Conservation (phyloP, 805 yeast species). For the Metschnikowia lochheadii region DNA sequence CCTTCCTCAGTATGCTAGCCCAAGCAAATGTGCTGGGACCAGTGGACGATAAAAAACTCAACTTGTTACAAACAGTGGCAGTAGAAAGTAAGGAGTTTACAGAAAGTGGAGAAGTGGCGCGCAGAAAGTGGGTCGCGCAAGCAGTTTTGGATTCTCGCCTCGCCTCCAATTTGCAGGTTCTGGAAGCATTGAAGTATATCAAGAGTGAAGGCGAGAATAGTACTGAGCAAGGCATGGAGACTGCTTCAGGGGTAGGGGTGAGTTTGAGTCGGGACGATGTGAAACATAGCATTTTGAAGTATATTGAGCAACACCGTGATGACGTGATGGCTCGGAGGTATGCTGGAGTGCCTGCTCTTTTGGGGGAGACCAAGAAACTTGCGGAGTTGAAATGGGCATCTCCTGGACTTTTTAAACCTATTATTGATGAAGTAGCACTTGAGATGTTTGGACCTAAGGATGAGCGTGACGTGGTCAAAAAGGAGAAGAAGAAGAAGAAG, state of each 20-base stretch:
- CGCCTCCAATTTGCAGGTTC: slow-evolving; percentile 66
- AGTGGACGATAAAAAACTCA: slow-evolving; percentile 56
- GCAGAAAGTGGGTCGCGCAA: slow-evolving; percentile 50
- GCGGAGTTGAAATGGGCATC: slow-evolving; percentile 88
- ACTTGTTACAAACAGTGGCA: slow-evolving; percentile 75
- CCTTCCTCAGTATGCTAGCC: slow-evolving; percentile 57
- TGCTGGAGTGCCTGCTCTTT: slow-evolving; percentile 66
- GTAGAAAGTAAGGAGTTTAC: slow-evolving; percentile 55
- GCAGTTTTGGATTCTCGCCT: slow-evolving; percentile 65
- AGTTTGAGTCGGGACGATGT: slow-evolving; percentile 66
- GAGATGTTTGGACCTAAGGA: slow-evolving; percentile 88
- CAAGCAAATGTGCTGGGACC: slow-evolving; percentile 34
- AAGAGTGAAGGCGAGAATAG: slow-evolving; percentile 46
- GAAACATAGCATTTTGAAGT: slow-evolving; percentile 50
- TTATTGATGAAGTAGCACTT: slow-evolving; percentile 73
- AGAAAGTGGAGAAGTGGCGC: slow-evolving; percentile 23
- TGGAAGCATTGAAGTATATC: slow-evolving; percentile 75
- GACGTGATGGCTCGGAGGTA: slow-evolving; percentile 73
- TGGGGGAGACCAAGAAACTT: slow-evolving; percentile 72
- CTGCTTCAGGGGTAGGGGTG: slow-evolving; percentile 75
- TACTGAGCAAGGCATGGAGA: slow-evolving; percentile 49
- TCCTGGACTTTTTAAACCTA: slow-evolving; percentile 81
- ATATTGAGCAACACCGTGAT: slow-evolving; percentile 54
- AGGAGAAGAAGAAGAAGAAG: slow-evolving; percentile 60
- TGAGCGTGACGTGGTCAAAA: slow-evolving; percentile 81